A percentile compares a stretch with the other conserved stretches of the same genome.
Evolutionary conservation across 768 basidiomycete genomes (phyloP).

Genomic region (Vararia minispora): DNA sequence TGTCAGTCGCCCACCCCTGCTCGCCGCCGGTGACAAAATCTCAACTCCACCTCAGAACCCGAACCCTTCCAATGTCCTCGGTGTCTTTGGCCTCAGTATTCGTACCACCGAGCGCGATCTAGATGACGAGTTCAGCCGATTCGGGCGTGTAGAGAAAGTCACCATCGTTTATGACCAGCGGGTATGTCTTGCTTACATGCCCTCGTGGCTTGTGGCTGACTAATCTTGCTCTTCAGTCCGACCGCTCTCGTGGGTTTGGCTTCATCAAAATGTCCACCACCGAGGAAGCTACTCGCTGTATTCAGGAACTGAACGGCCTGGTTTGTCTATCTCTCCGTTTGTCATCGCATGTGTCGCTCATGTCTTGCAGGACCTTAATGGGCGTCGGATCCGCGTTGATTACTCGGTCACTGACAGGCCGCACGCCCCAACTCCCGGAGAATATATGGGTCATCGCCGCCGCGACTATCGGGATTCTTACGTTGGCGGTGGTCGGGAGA

Average conservation of each 20-base stretch:
- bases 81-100: slow-evolving; percentile 97
- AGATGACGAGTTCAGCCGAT: slow-evolving; percentile 86
- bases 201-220: slow-evolving; percentile 2
- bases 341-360: background rate
- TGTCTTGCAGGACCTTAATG: slow-evolving; percentile 70
- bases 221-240: slow-evolving; percentile 44
- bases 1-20: slow-evolving; percentile 45
- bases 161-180: slow-evolving; percentile 95
- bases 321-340: slow-evolving; percentile 34
- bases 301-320: slow-evolving; percentile 85
- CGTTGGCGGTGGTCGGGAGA: no score
- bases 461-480: slow-evolving; percentile 32
- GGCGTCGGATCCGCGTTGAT: slow-evolving; percentile 92
- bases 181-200: slow-evolving; percentile 37
- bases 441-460: slow-evolving; percentile 92
- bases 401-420: slow-evolving; percentile 91
- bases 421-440: slow-evolving; percentile 93
- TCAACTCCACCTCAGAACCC: slow-evolving; percentile 77
- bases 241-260: slow-evolving; percentile 94
- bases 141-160: slow-evolving; percentile 88
- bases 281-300: slow-evolving; percentile 83
- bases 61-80: slow-evolving; percentile 79
- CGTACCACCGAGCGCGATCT: slow-evolving; percentile 89
- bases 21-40: no score
- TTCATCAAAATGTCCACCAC: slow-evolving; percentile 89